Base-by-base conservation (phyloP, 1,284 basidiomycete genomes). In the Bondarzewia mesenterica region DNA sequence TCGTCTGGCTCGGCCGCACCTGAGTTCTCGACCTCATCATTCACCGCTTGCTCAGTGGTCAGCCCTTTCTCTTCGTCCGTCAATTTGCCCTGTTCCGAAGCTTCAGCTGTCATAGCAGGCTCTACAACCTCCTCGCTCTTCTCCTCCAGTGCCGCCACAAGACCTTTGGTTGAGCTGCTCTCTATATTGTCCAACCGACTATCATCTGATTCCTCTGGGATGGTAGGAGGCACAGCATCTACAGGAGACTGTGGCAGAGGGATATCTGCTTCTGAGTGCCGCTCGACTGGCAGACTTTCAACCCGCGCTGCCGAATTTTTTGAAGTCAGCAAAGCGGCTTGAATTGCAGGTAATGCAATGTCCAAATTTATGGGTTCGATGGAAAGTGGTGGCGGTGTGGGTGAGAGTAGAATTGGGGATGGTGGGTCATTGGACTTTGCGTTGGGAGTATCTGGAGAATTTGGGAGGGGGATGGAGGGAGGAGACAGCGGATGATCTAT, bases 391-490 rank as follows among this genome's bases (percentile, higher is more conserved):
- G 49, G 32, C 22, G 50, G 47, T 10, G 55, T 49, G 18, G 46
- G 47, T 6, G 42, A 38, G 7, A 48, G 18, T 21, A 42, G 47
- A 29, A 46, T 20, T 8, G 53, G 42, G 12, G 46, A 37, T 14
- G 46, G 46, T 15, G 42, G 29, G 6, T 49, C 49, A 7, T 48
- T 45, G 1, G 53, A 46, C 2, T 61, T 57, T n/a, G 29, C 29
- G n/a, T n/a, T 32, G 29, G 10, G 29, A 12, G 29, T 4, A 7
- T 7, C 29, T n/a, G 71, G 73, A 22, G 75, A 76, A 16, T 64
- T 65, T 2, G 75, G 73, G 7, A 74, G 58, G 8, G 78, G 74
- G 10, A 61, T 64, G 5, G 67, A 69, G 15, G 65, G 58, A 0
- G 77, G 61, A 0, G 57, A 66, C 48, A 59, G 62, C 48, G 58